A percentile compares a stretch with the other conserved stretches of the same genome.
Conservation (phyloP, 345 rosid species). For the Eucalyptus rudis region DNA sequence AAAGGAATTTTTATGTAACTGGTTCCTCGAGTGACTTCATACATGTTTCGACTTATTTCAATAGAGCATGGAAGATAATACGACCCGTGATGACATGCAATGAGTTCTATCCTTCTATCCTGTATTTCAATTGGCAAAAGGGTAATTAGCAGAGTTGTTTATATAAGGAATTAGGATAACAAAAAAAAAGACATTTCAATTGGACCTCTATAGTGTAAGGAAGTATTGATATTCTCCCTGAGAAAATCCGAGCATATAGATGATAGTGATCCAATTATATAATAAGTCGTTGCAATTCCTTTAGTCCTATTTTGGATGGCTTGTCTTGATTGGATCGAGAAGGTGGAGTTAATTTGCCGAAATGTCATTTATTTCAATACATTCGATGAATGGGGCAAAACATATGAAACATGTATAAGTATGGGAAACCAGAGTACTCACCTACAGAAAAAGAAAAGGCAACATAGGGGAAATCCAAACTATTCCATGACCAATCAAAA, state of each 20-base stretch:
- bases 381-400: background rate
- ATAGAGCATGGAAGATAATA: background rate
- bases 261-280: background rate
- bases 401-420: background rate
- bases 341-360: background rate
- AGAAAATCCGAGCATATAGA: background rate
- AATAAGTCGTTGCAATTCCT: background rate
- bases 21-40: background rate
- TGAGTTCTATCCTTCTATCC: background rate
- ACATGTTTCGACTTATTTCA: background rate
- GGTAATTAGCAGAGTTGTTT: background rate
- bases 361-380: background rate
- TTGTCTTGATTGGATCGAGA: background rate
- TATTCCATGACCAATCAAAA: background rate
- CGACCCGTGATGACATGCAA: background rate
- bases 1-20: background rate
- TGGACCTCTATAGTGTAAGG: background rate
- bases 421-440: background rate
- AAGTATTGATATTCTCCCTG: background rate
- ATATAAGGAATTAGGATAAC: background rate
- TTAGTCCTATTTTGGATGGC: background rate
- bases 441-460: background rate
- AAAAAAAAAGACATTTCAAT: background rate
- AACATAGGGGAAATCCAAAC: background rate
- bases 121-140: background rate